phyloP scores from a whole-genome alignment of 371 early-diverging fungal species.

The Umbelopsis sp. region DNA sequence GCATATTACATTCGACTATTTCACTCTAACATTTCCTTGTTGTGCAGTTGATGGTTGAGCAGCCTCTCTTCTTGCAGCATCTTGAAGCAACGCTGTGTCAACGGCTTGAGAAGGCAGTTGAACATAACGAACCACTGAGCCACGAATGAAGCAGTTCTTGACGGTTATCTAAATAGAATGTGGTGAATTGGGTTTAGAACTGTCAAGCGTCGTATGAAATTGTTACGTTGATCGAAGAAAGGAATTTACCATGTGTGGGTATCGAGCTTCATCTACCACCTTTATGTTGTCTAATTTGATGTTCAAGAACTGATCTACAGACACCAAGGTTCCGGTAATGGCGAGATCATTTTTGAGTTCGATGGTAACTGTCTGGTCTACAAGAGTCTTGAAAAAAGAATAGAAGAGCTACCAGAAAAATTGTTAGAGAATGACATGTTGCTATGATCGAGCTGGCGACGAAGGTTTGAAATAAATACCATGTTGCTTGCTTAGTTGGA shows the following conservation, averaged over 20 bases:
- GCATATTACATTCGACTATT: conserved; percentile 28
- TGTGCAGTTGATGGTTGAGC: conserved; percentile 63
- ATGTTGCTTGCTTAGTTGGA: not conserved
- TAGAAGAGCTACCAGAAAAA: conserved; percentile 86
- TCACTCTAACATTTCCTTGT: conserved; percentile 53
- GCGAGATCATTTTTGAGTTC: conserved; percentile 98
- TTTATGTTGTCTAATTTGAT: conserved; percentile 93
- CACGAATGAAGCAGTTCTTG: conserved; percentile 97
- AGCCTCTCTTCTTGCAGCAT: conserved; percentile 92
- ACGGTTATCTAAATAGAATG: conserved; percentile 72
- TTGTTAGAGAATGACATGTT: too few species aligned
- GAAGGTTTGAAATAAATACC: not conserved
- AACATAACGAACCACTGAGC: conserved; percentile 98
- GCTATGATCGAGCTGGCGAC: not conserved
- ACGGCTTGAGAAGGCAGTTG: conserved; percentile 86
- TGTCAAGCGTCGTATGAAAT: not conserved
- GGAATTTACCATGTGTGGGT: conserved; percentile 93
- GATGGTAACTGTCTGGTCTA: conserved; percentile 95
- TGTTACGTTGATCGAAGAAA: not conserved
- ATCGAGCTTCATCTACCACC: conserved; percentile 86
- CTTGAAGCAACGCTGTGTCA: conserved; percentile 94
- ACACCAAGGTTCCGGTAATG: conserved; percentile 90
- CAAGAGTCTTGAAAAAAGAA: conserved; percentile 98
- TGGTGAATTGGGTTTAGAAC: not conserved
- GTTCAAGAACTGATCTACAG: conserved; percentile 99